Conservation (phyloP, 2,329 filamentous ascomycete genomes). For the Knufia petricola region DNA sequence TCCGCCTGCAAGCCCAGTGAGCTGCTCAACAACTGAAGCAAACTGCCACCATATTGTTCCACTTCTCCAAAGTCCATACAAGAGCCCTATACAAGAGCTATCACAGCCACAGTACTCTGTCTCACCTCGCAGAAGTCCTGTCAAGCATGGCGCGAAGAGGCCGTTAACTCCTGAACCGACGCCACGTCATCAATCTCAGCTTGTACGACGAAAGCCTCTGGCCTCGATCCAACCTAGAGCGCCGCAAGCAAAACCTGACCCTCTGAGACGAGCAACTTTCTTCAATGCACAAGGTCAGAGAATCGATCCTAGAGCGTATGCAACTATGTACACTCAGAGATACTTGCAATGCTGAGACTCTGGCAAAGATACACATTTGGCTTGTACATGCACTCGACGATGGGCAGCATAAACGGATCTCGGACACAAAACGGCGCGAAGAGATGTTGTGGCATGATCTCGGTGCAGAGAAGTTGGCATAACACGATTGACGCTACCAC, state of each 20-base stretch:
- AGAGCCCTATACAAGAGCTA: background rate
- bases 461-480: too few species aligned
- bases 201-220: background rate
- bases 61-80: too few species aligned
- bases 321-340: background rate
- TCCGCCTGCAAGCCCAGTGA: too few species aligned
- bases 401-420: too few species aligned
- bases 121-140: background rate
- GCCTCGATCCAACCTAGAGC: background rate
- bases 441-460: too few species aligned
- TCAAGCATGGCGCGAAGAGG: background rate
- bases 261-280: background rate
- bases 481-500: too few species aligned
- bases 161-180: background rate
- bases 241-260: background rate
- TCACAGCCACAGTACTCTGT: background rate
- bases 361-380: background rate
- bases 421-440: too few species aligned
- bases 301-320: constrained; percentile 1
- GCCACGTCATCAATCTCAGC: background rate
- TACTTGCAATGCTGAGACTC: constrained; percentile 5
- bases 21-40: too few species aligned
- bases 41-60: too few species aligned
- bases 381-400: too few species aligned
- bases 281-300: constrained; percentile 2